Evolutionary conservation across 2,329 filamentous ascomycete genomes (phyloP).

Genomic region (Fusarium floridanum): DNA sequence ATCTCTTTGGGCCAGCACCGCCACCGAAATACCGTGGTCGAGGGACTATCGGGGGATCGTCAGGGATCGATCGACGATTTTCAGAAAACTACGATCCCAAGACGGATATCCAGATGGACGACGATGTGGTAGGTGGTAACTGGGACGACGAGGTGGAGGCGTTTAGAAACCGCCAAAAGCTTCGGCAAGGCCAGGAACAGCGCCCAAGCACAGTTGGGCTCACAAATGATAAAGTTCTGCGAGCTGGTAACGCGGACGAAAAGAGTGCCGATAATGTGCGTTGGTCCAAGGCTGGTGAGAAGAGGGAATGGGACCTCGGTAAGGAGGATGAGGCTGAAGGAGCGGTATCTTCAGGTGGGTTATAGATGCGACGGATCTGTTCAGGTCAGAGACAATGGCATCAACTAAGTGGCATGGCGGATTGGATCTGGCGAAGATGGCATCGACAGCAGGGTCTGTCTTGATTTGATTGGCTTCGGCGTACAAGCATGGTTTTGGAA

Average conservation of each 20-base stretch:
- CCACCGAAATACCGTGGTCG: conserved; percentile 72
- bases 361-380: conserved; percentile 13
- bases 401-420: conserved; percentile 17
- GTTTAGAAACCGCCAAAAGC: conserved; percentile 82
- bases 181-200: conserved; percentile 81
- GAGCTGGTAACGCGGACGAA: conserved; percentile 69
- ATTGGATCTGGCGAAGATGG: conserved; percentile 29
- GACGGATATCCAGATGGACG: conserved; percentile 67
- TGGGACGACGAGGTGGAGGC: conserved; percentile 87
- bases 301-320: conserved; percentile 71
- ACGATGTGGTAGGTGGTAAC: conserved; percentile 66
- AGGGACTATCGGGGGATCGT: conserved; percentile 71
- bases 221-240: conserved; percentile 76
- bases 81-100: conserved; percentile 72
- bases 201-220: conserved; percentile 84
- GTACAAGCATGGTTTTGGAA: neutral
- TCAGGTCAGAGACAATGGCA: conserved; percentile 13
- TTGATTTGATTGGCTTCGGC: conserved; percentile 26
- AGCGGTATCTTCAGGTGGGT: conserved; percentile 19
- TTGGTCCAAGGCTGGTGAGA: conserved; percentile 79
- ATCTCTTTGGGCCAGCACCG: conserved; percentile 81
- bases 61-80: conserved; percentile 85
- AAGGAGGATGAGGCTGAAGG: conserved; percentile 54
- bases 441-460: conserved; percentile 1
- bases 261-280: conserved; percentile 74